Base-by-base conservation (phyloP, 106 monocot genomes). In the Hemerocallis citrina region DNA sequence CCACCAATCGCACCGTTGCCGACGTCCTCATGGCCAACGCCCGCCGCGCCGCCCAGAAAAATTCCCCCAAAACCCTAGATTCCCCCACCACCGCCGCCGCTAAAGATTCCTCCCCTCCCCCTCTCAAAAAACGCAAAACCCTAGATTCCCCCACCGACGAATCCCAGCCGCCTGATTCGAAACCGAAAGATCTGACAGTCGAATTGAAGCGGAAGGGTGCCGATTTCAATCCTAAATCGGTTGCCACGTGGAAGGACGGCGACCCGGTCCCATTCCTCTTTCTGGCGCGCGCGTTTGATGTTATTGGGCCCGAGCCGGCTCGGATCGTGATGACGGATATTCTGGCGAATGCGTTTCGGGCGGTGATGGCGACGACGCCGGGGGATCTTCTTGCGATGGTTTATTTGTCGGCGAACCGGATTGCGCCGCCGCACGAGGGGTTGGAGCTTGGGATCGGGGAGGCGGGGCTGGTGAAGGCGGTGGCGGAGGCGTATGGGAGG, bases 391-490 rank as follows among this genome's bases (percentile, higher is more conserved):
- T 87, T 22, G 55, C 90, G 1, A 75, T 80, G 0, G 87, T 96
- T 22, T 96, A 96, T 57, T 69, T 96, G 2, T 73, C 91, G 3
- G 91, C 90, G 8, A 96, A 96, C 51, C 68, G 66, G 62, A 84
- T 96, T 16, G 84, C 83, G 24, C 72, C 96, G 9, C 87, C 86
- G 6, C 96, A 96, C 45, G 91, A 91, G 63, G 96, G 96, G 0
- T 59, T 84, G 25, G 96, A 96, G 81, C 86, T 96, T 6, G 96
- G 96, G 40, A 96, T 96, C n/a, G 90, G 96, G 52, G 96, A 96
- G 24, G 86, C 90, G 2, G 43, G 84, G 19, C 59, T 91, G 2
- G 63, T 90, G 34, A 90, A 56, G 68, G 91, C 87, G 3, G 72
- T 96, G 27, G 76, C 84, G 0, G 86, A 91, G 66, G 96, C 96